Evolutionary conservation across 495 filamentous ascomycete species (phyloP), one percentile per base, ranked within the genome.

Genomic region (Thozetella sp.): DNA sequence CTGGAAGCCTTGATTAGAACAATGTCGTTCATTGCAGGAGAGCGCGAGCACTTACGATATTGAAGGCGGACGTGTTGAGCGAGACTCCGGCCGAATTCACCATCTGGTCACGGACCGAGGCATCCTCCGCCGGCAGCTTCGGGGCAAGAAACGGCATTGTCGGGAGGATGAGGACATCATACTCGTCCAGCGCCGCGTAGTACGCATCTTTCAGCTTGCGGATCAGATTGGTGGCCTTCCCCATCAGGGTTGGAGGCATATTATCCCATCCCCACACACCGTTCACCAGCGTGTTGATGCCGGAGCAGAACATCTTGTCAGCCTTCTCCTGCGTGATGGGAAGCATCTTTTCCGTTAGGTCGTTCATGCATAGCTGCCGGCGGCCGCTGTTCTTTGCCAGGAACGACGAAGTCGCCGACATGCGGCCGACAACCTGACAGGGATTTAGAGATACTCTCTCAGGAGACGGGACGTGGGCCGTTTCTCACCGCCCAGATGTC

Each of bases 21-120:
- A n/a, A 48, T 20, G 43, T 4, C 43, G 3, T 13, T n/a, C 12
- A 48, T 48, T 11, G 4, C 20, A 11, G 43, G 43, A 13, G 43
- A 4, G 3, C 4, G 43, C 11, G 43, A n/a, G 12, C 17, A 6
- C 43, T 48, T 19, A 48, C 43, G n/a, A 76, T 71, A 71, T 88
- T 81, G 59, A 86, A 86, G 15, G 79, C 72, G 27, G 79, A 77
- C 9, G 84, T 88, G 58, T 87, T 48, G 10, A 48, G 43, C 4
- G 43, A 48, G 10, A 48, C 43, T 11, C 43, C 43, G 9, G 43
- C 43, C 43, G 43, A 48, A n/a, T 48, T 87, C 20, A 74, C 75
- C 2, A 81, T 78, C 27, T 82, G 57, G 0, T 81, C 81, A 54
- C 74, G 73, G 19, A 76, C 75, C 22, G 73, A 72, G n/a, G 68